Percentiles rank a stretch among this genome's conserved stretches.
Conservation (phyloP, 441 rosid species). For the Iberis amara region DNA sequence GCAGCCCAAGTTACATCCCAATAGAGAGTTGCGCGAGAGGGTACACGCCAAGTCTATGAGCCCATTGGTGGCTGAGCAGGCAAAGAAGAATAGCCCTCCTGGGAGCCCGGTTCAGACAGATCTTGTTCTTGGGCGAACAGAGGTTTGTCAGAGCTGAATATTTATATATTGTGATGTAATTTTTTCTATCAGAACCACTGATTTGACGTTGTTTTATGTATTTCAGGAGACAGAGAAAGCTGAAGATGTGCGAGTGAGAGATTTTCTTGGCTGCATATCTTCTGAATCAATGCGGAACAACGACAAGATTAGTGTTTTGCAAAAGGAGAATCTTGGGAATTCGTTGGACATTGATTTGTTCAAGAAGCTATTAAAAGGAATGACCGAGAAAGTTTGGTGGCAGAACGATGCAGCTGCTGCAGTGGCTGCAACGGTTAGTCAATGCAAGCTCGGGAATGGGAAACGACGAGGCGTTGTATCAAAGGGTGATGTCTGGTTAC, state of each 20-base stretch:
- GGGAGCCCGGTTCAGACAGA: constrained; percentile 83
- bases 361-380: constrained; percentile 78
- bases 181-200: constrained; percentile 19
- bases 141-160: constrained; percentile 27
- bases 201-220: neutral
- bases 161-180: constrained; percentile 28
- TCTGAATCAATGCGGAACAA: constrained; percentile 48
- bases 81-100: constrained; percentile 41
- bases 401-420: constrained; percentile 84
- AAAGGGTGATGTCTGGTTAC: constrained; percentile 78
- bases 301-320: constrained; percentile 36
- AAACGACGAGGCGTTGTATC: constrained; percentile 50
- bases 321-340: constrained; percentile 35
- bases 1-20: constrained; percentile 52
- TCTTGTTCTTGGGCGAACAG: constrained; percentile 64
- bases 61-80: constrained; percentile 64
- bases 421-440: constrained; percentile 64
- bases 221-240: constrained; percentile 34
- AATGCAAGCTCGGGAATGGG: constrained; percentile 65
- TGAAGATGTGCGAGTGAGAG: constrained; percentile 40
- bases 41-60: constrained; percentile 44
- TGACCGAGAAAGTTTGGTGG: constrained; percentile 84
- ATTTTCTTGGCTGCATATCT: constrained; percentile 59
- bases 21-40: constrained; percentile 37
- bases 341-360: constrained; percentile 56